phyloP scores from a whole-genome alignment of 176 grass and related monocot genomes.

The Musa itinerans region DNA sequence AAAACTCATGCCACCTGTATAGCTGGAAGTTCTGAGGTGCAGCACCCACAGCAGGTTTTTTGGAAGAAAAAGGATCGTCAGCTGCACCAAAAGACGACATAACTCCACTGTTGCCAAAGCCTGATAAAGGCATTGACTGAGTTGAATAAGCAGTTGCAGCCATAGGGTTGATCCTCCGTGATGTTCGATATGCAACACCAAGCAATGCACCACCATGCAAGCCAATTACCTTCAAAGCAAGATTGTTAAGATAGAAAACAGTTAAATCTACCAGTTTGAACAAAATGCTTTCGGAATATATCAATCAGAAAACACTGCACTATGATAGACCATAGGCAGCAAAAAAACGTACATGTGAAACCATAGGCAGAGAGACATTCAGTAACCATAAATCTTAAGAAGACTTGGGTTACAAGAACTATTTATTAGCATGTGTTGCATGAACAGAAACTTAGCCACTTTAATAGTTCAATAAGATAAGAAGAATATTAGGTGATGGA shows the following conservation, averaged over 20 bases:
- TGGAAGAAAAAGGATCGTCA: constrained; percentile 69
- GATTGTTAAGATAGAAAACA: constrained; percentile 1
- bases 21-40: constrained; percentile 93
- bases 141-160: constrained; percentile 86
- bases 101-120: constrained; percentile 68
- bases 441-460: not conserved
- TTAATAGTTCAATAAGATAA: not conserved
- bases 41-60: constrained; percentile 51
- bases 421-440: not conserved
- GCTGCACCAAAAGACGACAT: constrained; percentile 47
- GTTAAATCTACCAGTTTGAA: not conserved
- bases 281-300: not conserved
- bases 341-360: no score
- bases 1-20: constrained; percentile 50
- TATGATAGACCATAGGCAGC: not conserved
- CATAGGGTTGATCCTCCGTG: constrained; percentile 82
- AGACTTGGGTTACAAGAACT: not conserved
- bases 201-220: constrained; percentile 97
- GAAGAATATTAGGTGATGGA: not conserved
- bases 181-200: constrained; percentile 90
- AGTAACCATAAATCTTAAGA: not conserved
- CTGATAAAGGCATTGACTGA: constrained; percentile 88
- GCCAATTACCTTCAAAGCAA: constrained; percentile 68
- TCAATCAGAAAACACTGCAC: constrained; percentile 1
- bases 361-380: no score